Conservation (phyloP, 2,329 filamentous ascomycete species). For the Sarocladiaceae sp. region DNA sequence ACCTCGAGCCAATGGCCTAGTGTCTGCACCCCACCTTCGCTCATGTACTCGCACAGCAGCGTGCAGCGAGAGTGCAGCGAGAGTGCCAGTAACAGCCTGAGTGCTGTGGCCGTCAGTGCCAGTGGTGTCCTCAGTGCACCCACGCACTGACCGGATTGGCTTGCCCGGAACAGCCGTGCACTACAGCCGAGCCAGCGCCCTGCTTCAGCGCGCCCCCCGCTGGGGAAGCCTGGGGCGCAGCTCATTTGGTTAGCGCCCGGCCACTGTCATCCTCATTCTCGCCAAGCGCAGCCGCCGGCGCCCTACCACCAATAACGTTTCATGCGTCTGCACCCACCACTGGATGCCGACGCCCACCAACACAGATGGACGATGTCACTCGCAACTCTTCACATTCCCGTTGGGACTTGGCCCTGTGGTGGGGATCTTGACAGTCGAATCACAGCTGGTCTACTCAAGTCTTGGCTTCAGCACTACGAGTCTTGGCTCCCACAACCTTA, state of each 20-base stretch:
- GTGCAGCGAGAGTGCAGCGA: too few relatives aligned
- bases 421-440: constrained; percentile 4
- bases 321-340: not conserved
- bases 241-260: not conserved
- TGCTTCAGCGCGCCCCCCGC: too few relatives aligned
- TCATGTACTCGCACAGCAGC: too few relatives aligned
- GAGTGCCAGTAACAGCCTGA: too few relatives aligned
- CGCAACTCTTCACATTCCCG: constrained; percentile 5
- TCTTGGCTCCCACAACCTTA: constrained; percentile 8
- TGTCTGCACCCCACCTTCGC: too few relatives aligned
- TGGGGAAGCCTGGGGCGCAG: not conserved
- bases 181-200: constrained; percentile 2
- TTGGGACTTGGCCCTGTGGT: not conserved
- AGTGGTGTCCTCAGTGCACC: too few relatives aligned
- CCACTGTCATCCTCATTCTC: constrained; percentile 3
- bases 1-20: too few relatives aligned
- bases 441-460: not conserved
- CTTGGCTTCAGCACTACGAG: constrained; percentile 5
- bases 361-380: constrained; percentile 6
- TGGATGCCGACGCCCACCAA: not conserved
- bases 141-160: too few relatives aligned
- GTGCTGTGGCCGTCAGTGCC: too few relatives aligned
- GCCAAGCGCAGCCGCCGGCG: constrained; percentile 6
- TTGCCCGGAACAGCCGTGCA: too few relatives aligned
- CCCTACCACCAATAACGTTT: not conserved